Evolutionary conservation across 495 filamentous ascomycete species (phyloP).

Genomic region (Aspergillus egyptiacus): DNA sequence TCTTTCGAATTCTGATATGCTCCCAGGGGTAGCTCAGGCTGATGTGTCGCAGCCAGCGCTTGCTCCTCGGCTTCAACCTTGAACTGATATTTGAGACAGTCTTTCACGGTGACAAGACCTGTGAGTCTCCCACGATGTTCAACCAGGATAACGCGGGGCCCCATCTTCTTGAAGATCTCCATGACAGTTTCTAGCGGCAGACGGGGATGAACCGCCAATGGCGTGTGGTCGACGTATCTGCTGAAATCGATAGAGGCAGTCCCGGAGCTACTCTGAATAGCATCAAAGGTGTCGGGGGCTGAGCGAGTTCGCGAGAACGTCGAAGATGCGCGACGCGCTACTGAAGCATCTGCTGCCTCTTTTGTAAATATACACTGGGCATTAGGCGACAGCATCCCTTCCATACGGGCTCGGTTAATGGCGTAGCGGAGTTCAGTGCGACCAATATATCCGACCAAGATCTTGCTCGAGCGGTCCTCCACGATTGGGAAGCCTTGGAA

Average conservation of each 20-base stretch:
- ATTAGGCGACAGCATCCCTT: constrained; percentile 61
- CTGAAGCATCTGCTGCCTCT: constrained; percentile 42
- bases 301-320: constrained; percentile 16
- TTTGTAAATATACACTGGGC: constrained; percentile 75
- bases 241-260: constrained; percentile 71
- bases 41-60: constrained; percentile 43
- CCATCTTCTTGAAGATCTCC: constrained; percentile 98
- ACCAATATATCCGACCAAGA: constrained; percentile 86
- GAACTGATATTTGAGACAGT: constrained; percentile 97
- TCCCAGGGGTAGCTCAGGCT: constrained; percentile 37
- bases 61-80: constrained; percentile 89
- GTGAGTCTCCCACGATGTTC: constrained; percentile 79
- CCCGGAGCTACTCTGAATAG: constrained; percentile 51
- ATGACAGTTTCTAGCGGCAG: constrained; percentile 94
- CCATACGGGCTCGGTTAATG: constrained; percentile 74
- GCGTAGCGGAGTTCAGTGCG: constrained; percentile 90
- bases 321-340: constrained; percentile 31
- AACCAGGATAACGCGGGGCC: constrained; percentile 86
- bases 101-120: constrained; percentile 92
- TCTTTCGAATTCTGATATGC: constrained; percentile 25
- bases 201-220: constrained; percentile 84
- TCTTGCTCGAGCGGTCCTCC: constrained; percentile 63
- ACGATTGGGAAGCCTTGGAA: constrained; percentile 96
- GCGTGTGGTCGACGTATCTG: constrained; percentile 83
- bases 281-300: constrained; percentile 59